Percentiles rank a stretch among this genome's conserved stretches.
Conservation (phyloP, 2,329 filamentous ascomycete genomes). For the Nothophoma quercina region DNA sequence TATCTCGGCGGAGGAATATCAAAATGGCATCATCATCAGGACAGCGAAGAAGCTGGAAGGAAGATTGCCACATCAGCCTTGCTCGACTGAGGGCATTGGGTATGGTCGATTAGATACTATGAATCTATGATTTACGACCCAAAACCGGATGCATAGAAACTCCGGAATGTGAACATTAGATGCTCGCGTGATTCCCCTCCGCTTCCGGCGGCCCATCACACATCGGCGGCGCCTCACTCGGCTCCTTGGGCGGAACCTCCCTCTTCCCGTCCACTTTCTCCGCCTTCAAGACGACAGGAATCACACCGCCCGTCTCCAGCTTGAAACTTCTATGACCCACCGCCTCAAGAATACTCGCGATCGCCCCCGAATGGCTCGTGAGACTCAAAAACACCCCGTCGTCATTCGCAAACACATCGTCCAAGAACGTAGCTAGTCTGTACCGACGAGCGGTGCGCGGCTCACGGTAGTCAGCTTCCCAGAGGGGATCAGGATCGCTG, state of each 20-base stretch:
- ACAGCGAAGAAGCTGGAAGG: not conserved
- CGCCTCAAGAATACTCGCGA: conserved; percentile 62
- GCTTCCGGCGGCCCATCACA: conserved; percentile 33
- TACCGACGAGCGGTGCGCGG: conserved; percentile 33
- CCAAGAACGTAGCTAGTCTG: conserved; percentile 51
- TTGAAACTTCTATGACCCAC: conserved; percentile 67
- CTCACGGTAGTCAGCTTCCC: conserved; percentile 52
- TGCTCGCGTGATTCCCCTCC: not conserved
- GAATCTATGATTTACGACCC: conserved; percentile 21
- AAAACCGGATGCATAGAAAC: too few species aligned
- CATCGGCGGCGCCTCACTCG: conserved; percentile 41
- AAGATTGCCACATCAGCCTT: conserved; percentile 21
- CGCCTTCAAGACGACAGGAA: conserved; percentile 71
- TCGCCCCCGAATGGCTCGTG: conserved; percentile 67
- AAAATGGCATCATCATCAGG: conserved; percentile 12
- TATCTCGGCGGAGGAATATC: conserved; percentile 26
- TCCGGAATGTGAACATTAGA: too few species aligned
- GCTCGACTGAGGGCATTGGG: conserved; percentile 7
- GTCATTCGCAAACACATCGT: conserved; percentile 62
- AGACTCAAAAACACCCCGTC: conserved; percentile 58
- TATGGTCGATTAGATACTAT: conserved; percentile 3
- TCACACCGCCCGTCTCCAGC: conserved; percentile 71
- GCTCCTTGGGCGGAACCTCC: conserved; percentile 37
- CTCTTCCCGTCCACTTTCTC: conserved; percentile 52
- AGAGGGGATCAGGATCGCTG: conserved; percentile 63